Percentiles rank a stretch among this genome's conserved stretches.
These are phyloP conservation scores for Parmelia sp. DNA, from an alignment of 495 filamentous ascomycete species.

Conservation along the genomic window DNA sequence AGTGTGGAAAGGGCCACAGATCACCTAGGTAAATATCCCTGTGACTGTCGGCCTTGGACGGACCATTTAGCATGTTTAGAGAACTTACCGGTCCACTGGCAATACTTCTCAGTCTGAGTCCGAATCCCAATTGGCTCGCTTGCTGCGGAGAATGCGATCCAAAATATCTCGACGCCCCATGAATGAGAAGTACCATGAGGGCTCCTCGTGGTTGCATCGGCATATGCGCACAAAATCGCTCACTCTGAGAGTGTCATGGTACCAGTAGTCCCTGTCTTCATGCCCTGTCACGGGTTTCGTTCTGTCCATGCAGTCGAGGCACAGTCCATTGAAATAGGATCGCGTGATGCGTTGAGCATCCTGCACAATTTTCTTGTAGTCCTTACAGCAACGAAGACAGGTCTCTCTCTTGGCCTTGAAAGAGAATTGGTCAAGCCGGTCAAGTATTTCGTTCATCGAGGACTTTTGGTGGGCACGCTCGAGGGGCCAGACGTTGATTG, in stretches of 20 bases:
- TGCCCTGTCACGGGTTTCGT: constrained; percentile 23
- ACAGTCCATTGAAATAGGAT: constrained; percentile 28
- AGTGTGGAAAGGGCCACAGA: too few species aligned
- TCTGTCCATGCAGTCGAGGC: constrained; percentile 30
- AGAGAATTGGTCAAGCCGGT: constrained; percentile 5
- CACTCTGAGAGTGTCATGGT: constrained; percentile 17
- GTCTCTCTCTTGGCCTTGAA: constrained; percentile 6
- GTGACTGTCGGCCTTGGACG: too few species aligned
- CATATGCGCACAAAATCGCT: constrained; percentile 19
- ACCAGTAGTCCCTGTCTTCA: constrained; percentile 26
- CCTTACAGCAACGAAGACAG: constrained; percentile 8
- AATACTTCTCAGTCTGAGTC: constrained; percentile 1
- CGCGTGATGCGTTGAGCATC: neutral
- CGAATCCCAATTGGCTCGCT: neutral
- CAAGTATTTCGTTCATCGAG: constrained; percentile 12
- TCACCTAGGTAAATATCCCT: too few species aligned
- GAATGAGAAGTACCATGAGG: constrained; percentile 29
- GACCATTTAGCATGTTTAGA: too few species aligned
- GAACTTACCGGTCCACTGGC: too few species aligned
- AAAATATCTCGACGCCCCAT: constrained; percentile 23
- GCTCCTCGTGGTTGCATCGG: constrained; percentile 24
- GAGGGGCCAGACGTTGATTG: constrained; percentile 21
- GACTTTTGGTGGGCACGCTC: constrained; percentile 8
- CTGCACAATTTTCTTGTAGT: constrained; percentile 12
- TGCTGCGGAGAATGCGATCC: constrained; percentile 4